Evolutionary conservation across 345 rosid species (phyloP).

Genomic region (Gossypium rotundifolium): DNA sequence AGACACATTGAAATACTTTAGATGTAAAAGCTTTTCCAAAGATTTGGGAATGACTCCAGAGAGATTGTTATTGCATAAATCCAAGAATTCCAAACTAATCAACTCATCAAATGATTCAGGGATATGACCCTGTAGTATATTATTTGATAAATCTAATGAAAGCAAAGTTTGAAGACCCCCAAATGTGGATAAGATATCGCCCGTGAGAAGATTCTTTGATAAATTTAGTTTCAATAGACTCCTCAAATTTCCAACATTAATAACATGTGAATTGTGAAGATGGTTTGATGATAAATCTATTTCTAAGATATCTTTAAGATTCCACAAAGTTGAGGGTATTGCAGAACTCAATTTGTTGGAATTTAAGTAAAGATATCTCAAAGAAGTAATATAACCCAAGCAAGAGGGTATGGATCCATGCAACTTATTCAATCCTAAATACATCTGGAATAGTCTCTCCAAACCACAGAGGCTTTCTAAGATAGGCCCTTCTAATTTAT

Average conservation of each 20-base stretch:
- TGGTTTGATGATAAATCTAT: too few relatives aligned
- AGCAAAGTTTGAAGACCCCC: background rate
- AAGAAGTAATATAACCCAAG: background rate
- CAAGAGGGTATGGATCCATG: slow-evolving; percentile 3
- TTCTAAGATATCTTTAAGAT: too few relatives aligned
- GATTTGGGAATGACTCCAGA: slow-evolving; percentile 4
- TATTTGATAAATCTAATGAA: background rate
- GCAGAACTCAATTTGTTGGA: too few relatives aligned
- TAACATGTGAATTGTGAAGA: fast-evolving
- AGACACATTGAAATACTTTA: background rate
- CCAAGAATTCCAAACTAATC: slow-evolving; percentile 1
- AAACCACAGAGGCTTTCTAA: background rate
- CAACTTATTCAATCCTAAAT: background rate
- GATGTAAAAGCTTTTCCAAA: background rate
- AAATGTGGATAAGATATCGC: background rate
- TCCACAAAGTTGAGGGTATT: too few relatives aligned
- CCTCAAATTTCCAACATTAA: too few relatives aligned
- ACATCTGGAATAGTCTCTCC: background rate
- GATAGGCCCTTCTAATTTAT: background rate
- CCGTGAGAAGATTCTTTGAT: too few relatives aligned
- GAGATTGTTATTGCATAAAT: background rate
- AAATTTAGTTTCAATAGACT: too few relatives aligned
- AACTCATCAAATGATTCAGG: background rate
- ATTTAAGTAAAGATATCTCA: background rate
- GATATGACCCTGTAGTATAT: slow-evolving; percentile 4